Base-by-base conservation (phyloP, 176 grass and related monocot species). In the Musa itinerans region DNA sequence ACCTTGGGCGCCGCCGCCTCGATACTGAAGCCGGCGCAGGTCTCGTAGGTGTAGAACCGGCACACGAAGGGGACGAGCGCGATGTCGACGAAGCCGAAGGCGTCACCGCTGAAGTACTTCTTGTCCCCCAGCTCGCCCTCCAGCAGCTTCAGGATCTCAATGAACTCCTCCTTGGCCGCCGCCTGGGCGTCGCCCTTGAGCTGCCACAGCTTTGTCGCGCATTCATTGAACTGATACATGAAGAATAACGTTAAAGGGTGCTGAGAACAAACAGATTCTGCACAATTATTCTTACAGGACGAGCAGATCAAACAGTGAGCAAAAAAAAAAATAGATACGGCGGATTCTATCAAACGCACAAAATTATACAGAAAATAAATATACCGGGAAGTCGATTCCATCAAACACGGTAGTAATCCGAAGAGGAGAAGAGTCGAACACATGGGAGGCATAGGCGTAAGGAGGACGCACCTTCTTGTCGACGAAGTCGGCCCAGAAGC, bases 41-140 rank as follows among this genome's bases (percentile, higher is more conserved):
- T 83, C 87, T 92, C 85, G 69, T 75, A 90, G 1, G 79, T 70
- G 2, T 77, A 52, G 83, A 96, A 92, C 87, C 93, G 88, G 8
- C 85, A 68, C 22, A 74, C 61, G 81, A 97, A 90, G 19, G 90
- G 82, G 57, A 83, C 73, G 9, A 96, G 79, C 61, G 53, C 89
- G 17, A 92, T 78, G 86, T 97, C 93, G 22, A 83, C 90, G 43
- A 54, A 81, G 1, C 90, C 93, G 10, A 97, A 81, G 49, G 79
- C 17, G 3, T 85, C 87, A 1, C 87, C 85, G 51, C 24, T 82
- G 74, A 90, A 97, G 81, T 90, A 97, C 2, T 59, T 22, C 43
- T 81, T 85, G 27, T 55, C 81, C 0, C 81, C 87, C 0, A 97
- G 87, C 79, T 90, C 89, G 0, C 54, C 54, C 65, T 90, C 85